phyloP scores from a whole-genome alignment of 441 rosid genomes.

The Manihot esculenta region DNA sequence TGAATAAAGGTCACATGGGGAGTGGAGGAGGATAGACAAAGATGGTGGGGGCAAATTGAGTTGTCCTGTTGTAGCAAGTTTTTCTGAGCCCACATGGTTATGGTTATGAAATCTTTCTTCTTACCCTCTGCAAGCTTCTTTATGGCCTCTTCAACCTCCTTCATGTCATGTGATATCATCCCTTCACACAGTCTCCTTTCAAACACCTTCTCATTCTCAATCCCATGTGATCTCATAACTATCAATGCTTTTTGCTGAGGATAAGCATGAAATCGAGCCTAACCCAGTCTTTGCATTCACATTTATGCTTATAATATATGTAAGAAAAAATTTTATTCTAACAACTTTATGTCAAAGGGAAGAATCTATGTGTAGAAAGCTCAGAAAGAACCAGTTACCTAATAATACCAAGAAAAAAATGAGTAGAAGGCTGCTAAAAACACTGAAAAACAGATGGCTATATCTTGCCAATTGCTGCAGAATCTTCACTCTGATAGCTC shows the following conservation, averaged over 20 bases:
- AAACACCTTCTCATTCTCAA: not conserved
- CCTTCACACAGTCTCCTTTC: not conserved
- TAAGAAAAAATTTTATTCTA: too few relatives aligned
- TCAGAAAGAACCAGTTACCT: not conserved
- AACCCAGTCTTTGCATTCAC: not conserved
- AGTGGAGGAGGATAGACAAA: slow-evolving; percentile 10
- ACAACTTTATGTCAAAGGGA: not conserved
- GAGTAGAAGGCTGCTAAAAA: slow-evolving; percentile 1
- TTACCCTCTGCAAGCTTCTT: not conserved
- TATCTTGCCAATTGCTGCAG: not conserved
- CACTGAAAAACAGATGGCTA: not conserved
- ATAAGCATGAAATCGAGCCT: not conserved
- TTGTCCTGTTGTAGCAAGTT: slow-evolving; percentile 18
- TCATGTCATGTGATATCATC: slow-evolving; percentile 20
- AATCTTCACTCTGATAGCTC: not conserved
- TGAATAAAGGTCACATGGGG: slow-evolving; percentile 25
- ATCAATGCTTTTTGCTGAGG: not conserved
- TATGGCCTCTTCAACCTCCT: not conserved
- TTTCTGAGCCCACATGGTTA: slow-evolving; percentile 25
- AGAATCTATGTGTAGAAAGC: not conserved
- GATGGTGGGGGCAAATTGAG: slow-evolving; percentile 16
- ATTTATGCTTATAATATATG: not conserved
- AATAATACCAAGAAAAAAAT: not conserved
- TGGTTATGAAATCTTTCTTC: slow-evolving; percentile 16
- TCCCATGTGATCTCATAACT: slow-evolving; percentile 5